Percentiles rank a stretch among this genome's conserved stretches.
Evolutionary conservation across 768 basidiomycete genomes (phyloP).

Genomic region (Rhodotorula paludigena): DNA sequence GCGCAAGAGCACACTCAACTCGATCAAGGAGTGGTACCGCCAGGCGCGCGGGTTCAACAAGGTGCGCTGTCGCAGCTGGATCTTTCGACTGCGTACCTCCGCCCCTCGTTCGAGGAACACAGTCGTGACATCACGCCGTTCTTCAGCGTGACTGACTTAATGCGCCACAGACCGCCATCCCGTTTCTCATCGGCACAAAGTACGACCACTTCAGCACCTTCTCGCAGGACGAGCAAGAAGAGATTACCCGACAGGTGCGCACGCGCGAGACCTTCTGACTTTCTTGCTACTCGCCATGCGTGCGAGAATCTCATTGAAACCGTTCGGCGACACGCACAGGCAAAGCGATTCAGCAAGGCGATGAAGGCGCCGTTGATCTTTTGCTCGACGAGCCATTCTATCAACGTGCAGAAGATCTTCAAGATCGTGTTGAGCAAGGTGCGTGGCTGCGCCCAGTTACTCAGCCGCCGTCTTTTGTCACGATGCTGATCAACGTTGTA

Average conservation of each 20-base stretch:
- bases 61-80: constrained; percentile 53
- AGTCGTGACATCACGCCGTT: too few relatives aligned
- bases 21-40: constrained; percentile 99
- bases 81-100: neutral
- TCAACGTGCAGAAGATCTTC: constrained; percentile 99
- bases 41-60: constrained; percentile 99
- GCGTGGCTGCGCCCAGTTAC: neutral
- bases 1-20: constrained; percentile 93
- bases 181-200: constrained; percentile 96
- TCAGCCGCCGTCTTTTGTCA: too few relatives aligned
- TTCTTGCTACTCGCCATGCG: neutral
- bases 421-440: constrained; percentile 89
- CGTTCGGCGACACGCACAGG: constrained; percentile 53
- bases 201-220: constrained; percentile 96
- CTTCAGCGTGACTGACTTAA: neutral
- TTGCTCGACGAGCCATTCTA: constrained; percentile 96
- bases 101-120: neutral
- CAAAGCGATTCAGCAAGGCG: constrained; percentile 94
- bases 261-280: neutral
- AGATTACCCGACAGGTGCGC: constrained; percentile 90
- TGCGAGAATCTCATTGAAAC: too few relatives aligned
- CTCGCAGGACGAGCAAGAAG: constrained; percentile 95
- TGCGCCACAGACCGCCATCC: constrained; percentile 77
- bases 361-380: constrained; percentile 99
- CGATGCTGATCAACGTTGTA: too few relatives aligned